Evolutionary conservation across 2,329 filamentous ascomycete genomes (phyloP), one percentile per base, ranked within the genome.

Genomic region (Phoma sp.): DNA sequence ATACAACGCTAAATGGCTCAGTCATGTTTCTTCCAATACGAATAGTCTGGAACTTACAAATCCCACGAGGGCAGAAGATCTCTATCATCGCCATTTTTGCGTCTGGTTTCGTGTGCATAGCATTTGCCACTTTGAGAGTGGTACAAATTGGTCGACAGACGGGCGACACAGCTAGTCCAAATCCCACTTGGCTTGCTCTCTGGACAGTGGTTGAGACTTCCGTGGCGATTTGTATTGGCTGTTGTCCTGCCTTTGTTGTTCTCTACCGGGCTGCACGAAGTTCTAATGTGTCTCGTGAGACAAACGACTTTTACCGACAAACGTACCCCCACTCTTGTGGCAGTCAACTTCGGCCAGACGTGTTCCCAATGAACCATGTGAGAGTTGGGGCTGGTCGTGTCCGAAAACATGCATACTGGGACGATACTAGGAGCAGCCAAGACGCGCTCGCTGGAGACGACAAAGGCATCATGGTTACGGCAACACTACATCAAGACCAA

Each of bases 1-100:
- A n/a, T 13, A n/a, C 15, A 32, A 25, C 9, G 15, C 25, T 33
- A 37, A 29, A 24, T 10, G 39, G 39, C 48, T 45, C 4, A 76
- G 74, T 76, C 41, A 76, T 76, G 73, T 55, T 67, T 8, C 62
- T 77, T 8, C 73, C 74, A 4, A 61, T 75, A 40, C 69, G 66
- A n/a, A 64, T 76, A 1, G 72, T 76, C 27, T 75, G 70, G 70
- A 69, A 71, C 21, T 63, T 76, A 2, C 70, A 70, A 21, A 73
- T 76, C 60, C 63, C 70, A 10, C 51, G 49, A 4, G 51, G 57
- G 12, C 68, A 75, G 43, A 77, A 76, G 43, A 39, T 74, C 10
- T 70, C 67, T n/a, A 66, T 77, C 24, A 65, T 71, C 17, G 58
- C 50, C 4, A 53, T 70, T 2, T 70, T 70, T 53, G 60, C 60